Base-by-base conservation (phyloP, 192 early-diverging fungal genomes). In the Chytriomyces confervae region DNA sequence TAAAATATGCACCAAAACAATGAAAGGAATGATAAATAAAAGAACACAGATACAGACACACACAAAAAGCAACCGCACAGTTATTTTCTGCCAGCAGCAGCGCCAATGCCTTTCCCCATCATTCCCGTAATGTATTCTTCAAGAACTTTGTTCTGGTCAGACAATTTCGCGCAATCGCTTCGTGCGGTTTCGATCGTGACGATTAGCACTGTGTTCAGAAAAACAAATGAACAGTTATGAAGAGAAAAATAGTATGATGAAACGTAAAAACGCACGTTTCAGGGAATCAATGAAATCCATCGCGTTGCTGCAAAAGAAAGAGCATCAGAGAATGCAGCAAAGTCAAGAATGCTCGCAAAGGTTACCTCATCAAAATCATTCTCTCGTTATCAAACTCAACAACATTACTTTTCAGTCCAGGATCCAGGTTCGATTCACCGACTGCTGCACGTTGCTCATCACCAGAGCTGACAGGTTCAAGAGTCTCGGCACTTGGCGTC, bases 91-190 rank as follows among this genome's bases (percentile, higher is more conserved):
- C 36, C 36, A 36, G 36, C 36, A 36, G 72, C 72, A 10, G 72
- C 72, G 20, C 72, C 72, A 24, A 74, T 57, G 10, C 72, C 72
- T 45, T 74, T 74, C 61, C n/a, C 43, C 72, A 74, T 74, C 72
- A 74, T 36, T 45, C 50, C 47, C 8, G 44, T 49, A 10, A 74
- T 74, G 8, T 44, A n/a, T 49, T 74, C 72, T 61, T 61, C 62
- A 8, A 74, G 20, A 53, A 74, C 62, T 1, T 20, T 9, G n/a
- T 24, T 74, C 45, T 74, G 72, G n/a, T 61, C 72, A 20, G 61
- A 11, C 27, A 62, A 16, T 29, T 62, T 13, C n/a, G 10, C 16
- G 18, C 51, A 61, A 16, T 74, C 61, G 16, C 43, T 62, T 27
- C 61, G 7, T 10, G 46, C 9, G 18, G 20, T 74, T n/a, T 63